Percentiles rank a stretch among this genome's conserved stretches.
Evolutionary conservation across 345 rosid genomes (phyloP).

Genomic region (Camelina hispida): DNA sequence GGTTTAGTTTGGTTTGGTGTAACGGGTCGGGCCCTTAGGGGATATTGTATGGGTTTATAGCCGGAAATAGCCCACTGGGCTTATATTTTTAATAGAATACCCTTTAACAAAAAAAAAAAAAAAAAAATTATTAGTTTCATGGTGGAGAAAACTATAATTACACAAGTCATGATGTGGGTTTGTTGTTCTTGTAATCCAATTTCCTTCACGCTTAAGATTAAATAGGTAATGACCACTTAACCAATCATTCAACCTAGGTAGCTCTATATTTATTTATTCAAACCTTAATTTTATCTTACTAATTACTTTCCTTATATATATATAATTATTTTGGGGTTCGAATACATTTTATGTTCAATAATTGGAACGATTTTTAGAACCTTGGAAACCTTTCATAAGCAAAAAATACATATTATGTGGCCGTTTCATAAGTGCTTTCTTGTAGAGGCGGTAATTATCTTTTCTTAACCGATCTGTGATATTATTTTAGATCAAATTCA

Average conservation of each 20-base stretch:
- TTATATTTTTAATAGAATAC: no score
- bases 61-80: no score
- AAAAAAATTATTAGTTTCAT: neutral
- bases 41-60: no score
- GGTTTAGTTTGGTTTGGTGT: no score
- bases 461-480: neutral
- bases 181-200: conserved; percentile 39
- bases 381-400: neutral
- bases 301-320: neutral
- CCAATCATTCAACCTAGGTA: conserved; percentile 34
- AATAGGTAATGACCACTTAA: conserved; percentile 25
- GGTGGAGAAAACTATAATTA: conserved; percentile 44
- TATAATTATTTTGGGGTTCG: neutral
- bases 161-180: conserved; percentile 38
- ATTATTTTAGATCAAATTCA: neutral
- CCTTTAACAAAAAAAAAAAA: no score
- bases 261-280: neutral
- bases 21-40: no score
- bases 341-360: neutral
- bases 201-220: conserved; percentile 38
- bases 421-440: neutral
- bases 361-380: neutral
- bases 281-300: neutral
- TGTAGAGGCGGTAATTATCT: no score
- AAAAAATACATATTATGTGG: no score